A percentile compares a stretch with the other conserved stretches of the same genome.
Conservation (phyloP, 345 rosid species). For the Noccaea bulbosa region DNA sequence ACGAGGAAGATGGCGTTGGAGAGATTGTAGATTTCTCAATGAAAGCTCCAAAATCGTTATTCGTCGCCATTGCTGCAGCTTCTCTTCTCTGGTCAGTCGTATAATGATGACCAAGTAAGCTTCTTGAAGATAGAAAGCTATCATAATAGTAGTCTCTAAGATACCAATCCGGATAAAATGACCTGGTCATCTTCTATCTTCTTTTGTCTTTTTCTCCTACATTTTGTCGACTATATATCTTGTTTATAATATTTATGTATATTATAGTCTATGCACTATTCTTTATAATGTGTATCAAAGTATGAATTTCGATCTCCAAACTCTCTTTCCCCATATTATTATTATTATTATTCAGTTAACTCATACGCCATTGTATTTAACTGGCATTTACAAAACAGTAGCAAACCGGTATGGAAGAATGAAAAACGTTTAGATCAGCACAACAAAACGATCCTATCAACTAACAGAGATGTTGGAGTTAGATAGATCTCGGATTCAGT, state of each 20-base stretch:
- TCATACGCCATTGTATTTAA: not conserved
- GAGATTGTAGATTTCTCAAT: conserved; percentile 65
- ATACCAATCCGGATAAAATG: conserved; percentile 16
- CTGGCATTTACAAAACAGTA: not conserved
- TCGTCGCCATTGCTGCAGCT: conserved; percentile 50
- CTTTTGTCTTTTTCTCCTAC: not conserved
- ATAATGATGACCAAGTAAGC: conserved; percentile 38
- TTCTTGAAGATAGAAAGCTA: conserved; percentile 33
- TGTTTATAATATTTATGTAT: not conserved
- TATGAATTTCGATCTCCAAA: not conserved
- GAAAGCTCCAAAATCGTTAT: conserved; percentile 78
- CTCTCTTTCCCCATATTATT: not conserved
- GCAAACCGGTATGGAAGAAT: not conserved
- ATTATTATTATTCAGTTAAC: not conserved
- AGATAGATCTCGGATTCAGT: not conserved
- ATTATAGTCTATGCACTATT: not conserved
- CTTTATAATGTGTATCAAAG: not conserved
- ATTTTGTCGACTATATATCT: not conserved
- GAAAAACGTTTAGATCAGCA: not conserved
- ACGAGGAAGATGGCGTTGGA: conserved; percentile 53
- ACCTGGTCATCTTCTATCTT: conserved; percentile 17
- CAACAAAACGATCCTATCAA: not conserved
- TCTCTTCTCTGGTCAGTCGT: conserved; percentile 19
- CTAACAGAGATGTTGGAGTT: not conserved
- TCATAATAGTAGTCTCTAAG: too few species aligned